These are phyloP conservation scores for Aspergillus egyptiacus DNA, from an alignment of 495 filamentous ascomycete species.

Conservation along the genomic window DNA sequence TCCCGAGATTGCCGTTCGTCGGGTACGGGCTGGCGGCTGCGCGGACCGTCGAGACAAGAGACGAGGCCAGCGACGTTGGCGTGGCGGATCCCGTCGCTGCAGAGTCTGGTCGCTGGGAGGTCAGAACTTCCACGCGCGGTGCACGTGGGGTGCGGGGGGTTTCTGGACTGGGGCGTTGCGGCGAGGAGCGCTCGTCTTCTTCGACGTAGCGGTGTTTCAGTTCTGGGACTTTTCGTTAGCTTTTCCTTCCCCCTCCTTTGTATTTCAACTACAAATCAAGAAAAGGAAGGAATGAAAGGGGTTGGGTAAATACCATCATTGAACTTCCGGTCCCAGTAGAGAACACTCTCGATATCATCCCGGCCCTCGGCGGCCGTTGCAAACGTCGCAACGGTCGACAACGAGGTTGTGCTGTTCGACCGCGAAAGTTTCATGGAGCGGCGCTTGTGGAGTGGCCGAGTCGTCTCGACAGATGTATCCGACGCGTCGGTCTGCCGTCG, in stretches of 20 bases:
- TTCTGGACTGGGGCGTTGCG: constrained; percentile 4
- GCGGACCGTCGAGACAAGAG: constrained; percentile 36
- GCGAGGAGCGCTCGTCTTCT: neutral
- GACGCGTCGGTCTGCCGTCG: constrained; percentile 56
- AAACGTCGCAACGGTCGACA: constrained; percentile 75
- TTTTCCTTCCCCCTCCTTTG: too few species aligned
- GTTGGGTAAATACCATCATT: constrained; percentile 29
- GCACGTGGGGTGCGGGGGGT: constrained; percentile 13
- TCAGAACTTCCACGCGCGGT: constrained; percentile 4
- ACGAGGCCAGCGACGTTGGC: constrained; percentile 33
- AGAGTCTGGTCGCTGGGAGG: constrained; percentile 25
- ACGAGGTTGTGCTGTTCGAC: constrained; percentile 58
- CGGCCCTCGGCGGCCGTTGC: constrained; percentile 68
- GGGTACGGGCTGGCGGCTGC: constrained; percentile 36
- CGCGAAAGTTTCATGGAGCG: constrained; percentile 29
- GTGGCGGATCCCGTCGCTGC: constrained; percentile 29
- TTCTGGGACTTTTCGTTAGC: neutral
- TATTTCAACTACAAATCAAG: too few species aligned
- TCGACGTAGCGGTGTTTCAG: constrained; percentile 12
- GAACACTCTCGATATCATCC: constrained; percentile 34
- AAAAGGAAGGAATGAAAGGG: neutral
- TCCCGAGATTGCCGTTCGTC: constrained; percentile 33
- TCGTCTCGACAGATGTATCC: constrained; percentile 70
- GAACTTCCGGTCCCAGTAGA: constrained; percentile 41
- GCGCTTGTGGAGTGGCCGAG: constrained; percentile 33